Conservation (phyloP, 2,329 filamentous ascomycete species). For the Phaeophleospora eucalypticola region DNA sequence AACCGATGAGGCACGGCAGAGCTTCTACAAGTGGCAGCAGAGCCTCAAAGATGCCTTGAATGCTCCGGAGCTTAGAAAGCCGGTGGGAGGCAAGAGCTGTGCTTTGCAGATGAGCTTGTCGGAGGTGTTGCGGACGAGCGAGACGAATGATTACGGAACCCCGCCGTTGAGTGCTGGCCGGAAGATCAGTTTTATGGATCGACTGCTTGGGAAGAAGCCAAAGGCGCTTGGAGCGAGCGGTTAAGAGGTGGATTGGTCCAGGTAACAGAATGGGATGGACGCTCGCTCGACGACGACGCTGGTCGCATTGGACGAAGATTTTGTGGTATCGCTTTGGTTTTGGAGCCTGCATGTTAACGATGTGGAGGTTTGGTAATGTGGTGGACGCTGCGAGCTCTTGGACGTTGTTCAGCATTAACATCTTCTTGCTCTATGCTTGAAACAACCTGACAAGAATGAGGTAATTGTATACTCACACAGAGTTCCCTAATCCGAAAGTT, state of each 20-base stretch:
- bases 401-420: neutral
- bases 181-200: constrained; percentile 33
- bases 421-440: neutral
- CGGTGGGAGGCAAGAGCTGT: constrained; percentile 16
- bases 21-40: constrained; percentile 30
- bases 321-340: neutral
- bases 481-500: neutral
- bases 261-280: neutral
- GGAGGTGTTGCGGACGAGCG: no score
- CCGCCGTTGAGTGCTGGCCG: constrained; percentile 17
- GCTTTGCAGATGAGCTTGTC: constrained; percentile 22
- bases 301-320: neutral
- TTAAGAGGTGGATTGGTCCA: neutral
- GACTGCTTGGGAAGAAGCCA: constrained; percentile 30
- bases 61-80: constrained; percentile 22
- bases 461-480: constrained; percentile 8
- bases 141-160: constrained; percentile 3
- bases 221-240: constrained; percentile 8
- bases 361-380: neutral
- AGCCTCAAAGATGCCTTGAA: constrained; percentile 22
- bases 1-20: constrained; percentile 27
- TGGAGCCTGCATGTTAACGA: neutral
- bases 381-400: neutral
- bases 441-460: constrained; percentile 3
- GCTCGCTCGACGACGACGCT: neutral